Percentiles rank a stretch among this genome's conserved stretches.
phyloP scores from a whole-genome alignment of 1,284 basidiomycete species.

The Chalciporus sp. region DNA sequence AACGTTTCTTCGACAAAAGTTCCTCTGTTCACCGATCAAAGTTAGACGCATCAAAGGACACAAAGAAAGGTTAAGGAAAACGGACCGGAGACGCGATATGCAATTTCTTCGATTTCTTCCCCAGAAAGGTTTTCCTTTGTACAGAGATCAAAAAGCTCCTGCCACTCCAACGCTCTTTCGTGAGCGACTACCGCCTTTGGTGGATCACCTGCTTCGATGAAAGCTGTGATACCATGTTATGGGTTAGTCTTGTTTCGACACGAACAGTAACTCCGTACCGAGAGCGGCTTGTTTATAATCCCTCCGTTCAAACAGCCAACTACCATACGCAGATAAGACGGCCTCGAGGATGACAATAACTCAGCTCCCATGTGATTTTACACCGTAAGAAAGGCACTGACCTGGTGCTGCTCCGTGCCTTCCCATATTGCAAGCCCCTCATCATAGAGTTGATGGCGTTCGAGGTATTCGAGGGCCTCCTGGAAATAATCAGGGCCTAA shows the following conservation, averaged over 20 bases:
- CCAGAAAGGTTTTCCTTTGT: constrained; percentile 43
- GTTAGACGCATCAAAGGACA: constrained; percentile 2
- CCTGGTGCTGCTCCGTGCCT: constrained; percentile 63
- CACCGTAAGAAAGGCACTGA: constrained; percentile 36
- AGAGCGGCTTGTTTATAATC: constrained; percentile 85
- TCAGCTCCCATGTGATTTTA: constrained; percentile 4
- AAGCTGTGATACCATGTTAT: constrained; percentile 53
- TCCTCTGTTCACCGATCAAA: constrained; percentile 59
- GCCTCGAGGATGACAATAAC: constrained; percentile 34
- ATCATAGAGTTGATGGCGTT: constrained; percentile 78
- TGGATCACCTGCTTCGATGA: constrained; percentile 63
- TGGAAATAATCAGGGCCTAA: constrained; percentile 70
- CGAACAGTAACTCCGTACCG: constrained; percentile 45
- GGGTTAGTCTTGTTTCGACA: constrained; percentile 5
- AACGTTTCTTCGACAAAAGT: constrained; percentile 76
- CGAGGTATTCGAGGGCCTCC: constrained; percentile 81
- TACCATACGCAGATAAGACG: constrained; percentile 83
- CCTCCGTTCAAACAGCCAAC: constrained; percentile 84
- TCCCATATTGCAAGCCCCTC: constrained; percentile 76
- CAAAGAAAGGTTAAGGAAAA: background rate
- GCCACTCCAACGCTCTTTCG: constrained; percentile 87
- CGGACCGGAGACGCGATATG: constrained; percentile 76
- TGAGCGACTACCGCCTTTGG: constrained; percentile 83
- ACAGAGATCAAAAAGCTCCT: constrained; percentile 86
- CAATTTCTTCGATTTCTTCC: constrained; percentile 64